phyloP scores from a whole-genome alignment of 805 yeast genomes.

The Kluyveromyces wickerhamii region DNA sequence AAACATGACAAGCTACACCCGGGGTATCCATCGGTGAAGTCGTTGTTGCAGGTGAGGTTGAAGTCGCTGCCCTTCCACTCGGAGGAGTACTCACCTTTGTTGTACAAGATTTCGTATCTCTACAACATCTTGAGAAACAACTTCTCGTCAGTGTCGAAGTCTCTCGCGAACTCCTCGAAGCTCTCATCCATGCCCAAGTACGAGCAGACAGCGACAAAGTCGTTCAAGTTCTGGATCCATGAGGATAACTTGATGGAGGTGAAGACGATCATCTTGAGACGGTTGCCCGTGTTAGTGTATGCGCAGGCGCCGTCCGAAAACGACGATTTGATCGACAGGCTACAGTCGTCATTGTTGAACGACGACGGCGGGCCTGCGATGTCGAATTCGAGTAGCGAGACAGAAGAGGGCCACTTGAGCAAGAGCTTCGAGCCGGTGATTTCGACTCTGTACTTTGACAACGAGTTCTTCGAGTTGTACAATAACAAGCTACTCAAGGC shows the following conservation, averaged over 20 bases:
- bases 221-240: conserved; percentile 91
- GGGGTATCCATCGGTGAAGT: conserved; percentile 73
- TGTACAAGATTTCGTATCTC: conserved; percentile 72
- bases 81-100: conserved; percentile 88
- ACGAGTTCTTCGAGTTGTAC: conserved; percentile 72
- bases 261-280: conserved; percentile 88
- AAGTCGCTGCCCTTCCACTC: conserved; percentile 84
- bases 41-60: conserved; percentile 80
- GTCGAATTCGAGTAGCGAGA: conserved; percentile 37
- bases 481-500: conserved; percentile 72
- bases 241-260: conserved; percentile 97
- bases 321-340: conserved; percentile 21
- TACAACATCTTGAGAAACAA: conserved; percentile 76
- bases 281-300: conserved; percentile 84
- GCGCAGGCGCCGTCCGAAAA: conserved; percentile 32
- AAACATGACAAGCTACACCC: conserved; percentile 91
- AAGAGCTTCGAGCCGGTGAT: conserved; percentile 67
- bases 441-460: conserved; percentile 84
- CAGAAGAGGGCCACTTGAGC: conserved; percentile 37
- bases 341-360: conserved; percentile 21
- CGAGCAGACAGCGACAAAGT: conserved; percentile 38
- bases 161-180: conserved; percentile 33
- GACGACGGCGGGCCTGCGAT: conserved; percentile 19
- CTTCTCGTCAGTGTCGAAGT: conserved; percentile 25
- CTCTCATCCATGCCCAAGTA: conserved; percentile 28